phyloP scores from a whole-genome alignment of 1,284 basidiomycete species.

The Tremellales sp. region DNA sequence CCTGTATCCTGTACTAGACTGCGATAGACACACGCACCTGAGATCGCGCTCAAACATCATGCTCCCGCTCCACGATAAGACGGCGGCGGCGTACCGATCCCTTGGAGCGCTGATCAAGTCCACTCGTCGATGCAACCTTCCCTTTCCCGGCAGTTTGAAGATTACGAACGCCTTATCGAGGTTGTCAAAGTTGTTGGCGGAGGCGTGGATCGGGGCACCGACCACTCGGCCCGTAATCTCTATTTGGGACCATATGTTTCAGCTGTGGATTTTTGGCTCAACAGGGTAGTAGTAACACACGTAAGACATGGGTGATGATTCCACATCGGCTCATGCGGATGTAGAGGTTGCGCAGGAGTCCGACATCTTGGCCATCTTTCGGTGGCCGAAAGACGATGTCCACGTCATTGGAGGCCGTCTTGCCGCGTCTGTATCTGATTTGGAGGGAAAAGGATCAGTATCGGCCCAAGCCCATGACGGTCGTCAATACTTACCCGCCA shows the following conservation, averaged over 20 bases:
- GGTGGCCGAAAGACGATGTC: constrained; percentile 46
- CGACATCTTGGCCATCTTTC: constrained; percentile 30
- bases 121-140: constrained; percentile 39
- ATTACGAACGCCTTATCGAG: constrained; percentile 48
- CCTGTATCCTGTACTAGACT: neutral
- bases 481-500: constrained; percentile 35
- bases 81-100: constrained; percentile 43
- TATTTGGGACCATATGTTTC: constrained; percentile 5
- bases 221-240: constrained; percentile 29
- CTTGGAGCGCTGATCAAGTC: constrained; percentile 45
- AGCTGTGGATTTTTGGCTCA: neutral
- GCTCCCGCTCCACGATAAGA: constrained; percentile 47
- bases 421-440: constrained; percentile 43
- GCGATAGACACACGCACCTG: constrained; percentile 20
- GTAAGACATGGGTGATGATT: constrained; percentile 47
- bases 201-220: constrained; percentile 26
- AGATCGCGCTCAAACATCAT: constrained; percentile 51
- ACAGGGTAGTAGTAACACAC: constrained; percentile 22
- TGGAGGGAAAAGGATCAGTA: neutral
- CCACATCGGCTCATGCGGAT: constrained; percentile 30
- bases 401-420: constrained; percentile 43
- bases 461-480: no score
- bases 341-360: constrained; percentile 32
- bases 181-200: constrained; percentile 47
- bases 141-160: constrained; percentile 29